Evolutionary conservation across 2,329 filamentous ascomycete genomes (phyloP), one percentile per base, ranked within the genome.

Genomic region (Epichloe amarillans): DNA sequence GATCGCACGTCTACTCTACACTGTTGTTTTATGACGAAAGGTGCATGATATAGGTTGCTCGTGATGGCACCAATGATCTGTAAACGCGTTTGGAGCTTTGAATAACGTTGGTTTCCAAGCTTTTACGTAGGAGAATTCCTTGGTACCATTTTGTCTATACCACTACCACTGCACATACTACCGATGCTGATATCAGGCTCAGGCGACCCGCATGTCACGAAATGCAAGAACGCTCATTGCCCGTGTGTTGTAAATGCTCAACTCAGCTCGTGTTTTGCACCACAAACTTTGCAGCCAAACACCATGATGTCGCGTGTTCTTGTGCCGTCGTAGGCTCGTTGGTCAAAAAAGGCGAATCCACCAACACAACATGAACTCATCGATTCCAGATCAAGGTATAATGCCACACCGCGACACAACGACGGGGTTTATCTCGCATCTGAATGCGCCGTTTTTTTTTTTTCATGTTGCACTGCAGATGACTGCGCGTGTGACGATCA

Each of bases 361-460:
- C 21, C 10, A 17, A 17, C 46, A 33, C 46, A 10, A 30, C 36
- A 47, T 40, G n/a, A 21, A 40, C 23, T 48, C 46, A 23, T 41
- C 46, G 38, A 35, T 41, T 40, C 46, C 38, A 30, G 37, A 48
- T 48, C 2, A 35, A 48, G 46, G 46, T 41, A 48, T 48, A 48
- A 48, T 48, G 23, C 37, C 38, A 48, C 46, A 48, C 38, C 37
- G 26, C 38, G 37, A 48, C 46, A 48, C 46, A 41, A 30, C 6
- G 23, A 37, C 46, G n/a, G 23, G 37, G 40, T 41, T 14, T 35
- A 26, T 38, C 26, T 48, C 46, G 23, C 46, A 35, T 36, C 23
- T 17, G 4, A 5, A 33, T 40, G 23, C 23, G 46, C 15, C 46
- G 40, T 41, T 26, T 41, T 15, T 41, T 26, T 41, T 15, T 26